Evolutionary conservation across 257 asterid species (phyloP), one percentile per base, ranked within the genome.

Genomic region (Petunia axillaris): DNA sequence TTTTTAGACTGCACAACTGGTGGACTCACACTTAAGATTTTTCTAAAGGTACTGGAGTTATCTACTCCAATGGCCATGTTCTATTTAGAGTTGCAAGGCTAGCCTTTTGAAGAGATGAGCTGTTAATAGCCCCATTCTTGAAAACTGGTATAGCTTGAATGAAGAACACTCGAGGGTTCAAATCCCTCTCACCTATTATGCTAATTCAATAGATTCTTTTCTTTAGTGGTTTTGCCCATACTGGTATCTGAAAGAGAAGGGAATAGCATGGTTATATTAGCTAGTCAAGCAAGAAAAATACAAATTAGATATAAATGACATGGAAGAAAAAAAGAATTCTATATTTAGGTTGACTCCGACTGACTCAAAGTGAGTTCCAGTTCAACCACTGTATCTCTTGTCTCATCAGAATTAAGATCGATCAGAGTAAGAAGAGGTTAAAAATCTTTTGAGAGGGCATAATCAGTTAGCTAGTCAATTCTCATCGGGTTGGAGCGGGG

Each of bases 201-300:
- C 6, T 66, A 40, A 66, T 2, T 66, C 41, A 2, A 40, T 66
- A 53, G 38, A 66, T 66, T 66, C 53, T 40, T 66, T 66, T 40
- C 37, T 14, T 66, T 14, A 40, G 37, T 40, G 38, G 75, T 66
- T 66, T 66, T 66, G 0, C 75, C 50, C 36, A 65, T 39, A 65
- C 2, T 66, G 16, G 54, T 8, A 67, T 16, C 4, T 2, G 25
- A 50, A 73, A 73, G 13, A 11, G 43, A 73, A 73, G 6, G 46
- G 3, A 36, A 73, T 35, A 35, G 62, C 46, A 35, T 13, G 35
- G 77, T 59, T 71, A 71, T 5, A 10, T 48, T 37, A 48, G 60
- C 77, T 73, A 73, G 60, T 73, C 46, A n/a, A 50, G 78, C 14
- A 60, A 73, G 35, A 48, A 70, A 52, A 48, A 71, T 48, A 71